Percentiles rank a stretch among this genome's conserved stretches.
Evolutionary conservation across 805 yeast species (phyloP).

Genomic region (Soucietia sequanensis): DNA sequence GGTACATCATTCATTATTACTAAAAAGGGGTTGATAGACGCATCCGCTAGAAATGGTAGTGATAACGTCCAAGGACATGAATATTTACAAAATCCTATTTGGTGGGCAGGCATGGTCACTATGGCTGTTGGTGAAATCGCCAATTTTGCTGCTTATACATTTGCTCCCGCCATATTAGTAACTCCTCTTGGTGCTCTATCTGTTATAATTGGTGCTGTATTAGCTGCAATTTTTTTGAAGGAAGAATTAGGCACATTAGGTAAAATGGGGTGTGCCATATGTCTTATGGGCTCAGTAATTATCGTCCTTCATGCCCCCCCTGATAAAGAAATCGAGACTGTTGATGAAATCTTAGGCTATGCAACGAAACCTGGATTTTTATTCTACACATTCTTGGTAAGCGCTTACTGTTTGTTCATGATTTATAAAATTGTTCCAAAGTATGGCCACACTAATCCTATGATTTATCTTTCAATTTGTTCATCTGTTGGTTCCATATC

Average conservation of each 20-base stretch:
- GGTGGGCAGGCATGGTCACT: constrained; percentile 92
- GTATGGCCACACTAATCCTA: constrained; percentile 78
- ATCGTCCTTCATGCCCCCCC: constrained; percentile 91
- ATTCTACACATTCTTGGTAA: constrained; percentile 61
- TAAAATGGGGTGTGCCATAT: constrained; percentile 89
- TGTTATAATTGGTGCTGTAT: constrained; percentile 87
- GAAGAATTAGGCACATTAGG: constrained; percentile 89
- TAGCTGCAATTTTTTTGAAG: constrained; percentile 79
- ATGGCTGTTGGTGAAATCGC: constrained; percentile 93
- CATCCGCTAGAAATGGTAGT: constrained; percentile 59
- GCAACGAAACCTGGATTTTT: constrained; percentile 79
- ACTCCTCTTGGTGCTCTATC: constrained; percentile 90
- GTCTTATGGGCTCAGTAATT: constrained; percentile 82
- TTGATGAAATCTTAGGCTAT: constrained; percentile 79
- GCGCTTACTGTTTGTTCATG: constrained; percentile 69
- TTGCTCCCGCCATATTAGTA: constrained; percentile 90
- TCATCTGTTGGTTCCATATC: constrained; percentile 88
- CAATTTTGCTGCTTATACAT: constrained; percentile 91
- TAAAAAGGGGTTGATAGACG: constrained; percentile 77
- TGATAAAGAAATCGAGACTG: constrained; percentile 85
- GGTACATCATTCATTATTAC: constrained; percentile 90
- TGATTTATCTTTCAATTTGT: constrained; percentile 87
- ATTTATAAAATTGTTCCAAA: constrained; percentile 80
- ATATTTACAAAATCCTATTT: constrained; percentile 78
- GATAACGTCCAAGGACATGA: constrained; percentile 69